Conservation (phyloP, 2,329 filamentous ascomycete species). For the Fusarium praegraminearum region DNA sequence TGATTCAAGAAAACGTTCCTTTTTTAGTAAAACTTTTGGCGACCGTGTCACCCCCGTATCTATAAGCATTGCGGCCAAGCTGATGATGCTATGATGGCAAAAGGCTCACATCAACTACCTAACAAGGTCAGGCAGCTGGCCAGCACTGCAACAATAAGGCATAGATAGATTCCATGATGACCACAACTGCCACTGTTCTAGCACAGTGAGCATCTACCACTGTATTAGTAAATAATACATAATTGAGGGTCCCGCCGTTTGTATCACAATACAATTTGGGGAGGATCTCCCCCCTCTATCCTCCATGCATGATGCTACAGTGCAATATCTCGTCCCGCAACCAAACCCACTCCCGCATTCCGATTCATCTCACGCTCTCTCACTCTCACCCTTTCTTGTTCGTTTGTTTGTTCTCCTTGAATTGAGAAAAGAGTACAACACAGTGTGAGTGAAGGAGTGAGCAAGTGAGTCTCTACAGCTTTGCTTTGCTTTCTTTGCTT, state of each 20-base stretch:
- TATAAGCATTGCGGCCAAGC: background rate
- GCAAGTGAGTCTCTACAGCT: background rate
- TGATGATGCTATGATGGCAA: constrained; percentile 26
- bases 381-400: constrained; percentile 15
- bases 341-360: constrained; percentile 35
- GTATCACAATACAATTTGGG: constrained; percentile 26
- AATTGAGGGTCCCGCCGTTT: constrained; percentile 11
- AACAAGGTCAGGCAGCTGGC: constrained; percentile 13
- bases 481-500: background rate
- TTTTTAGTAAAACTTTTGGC: constrained; percentile 10
- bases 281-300: constrained; percentile 10
- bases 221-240: background rate
- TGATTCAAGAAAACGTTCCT: constrained; percentile 7
- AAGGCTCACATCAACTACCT: background rate
- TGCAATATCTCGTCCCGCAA: constrained; percentile 34
- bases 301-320: constrained; percentile 23
- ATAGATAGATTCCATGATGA: background rate
- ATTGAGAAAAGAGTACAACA: constrained; percentile 15
- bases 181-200: background rate
- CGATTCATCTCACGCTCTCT: constrained; percentile 33
- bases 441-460: constrained; percentile 31
- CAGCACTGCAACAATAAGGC: constrained; percentile 20
- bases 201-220: background rate
- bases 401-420: constrained; percentile 24
- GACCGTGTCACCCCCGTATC: constrained; percentile 21